Base-by-base conservation (phyloP, 1,284 basidiomycete species). In the Tilletia setariae region DNA sequence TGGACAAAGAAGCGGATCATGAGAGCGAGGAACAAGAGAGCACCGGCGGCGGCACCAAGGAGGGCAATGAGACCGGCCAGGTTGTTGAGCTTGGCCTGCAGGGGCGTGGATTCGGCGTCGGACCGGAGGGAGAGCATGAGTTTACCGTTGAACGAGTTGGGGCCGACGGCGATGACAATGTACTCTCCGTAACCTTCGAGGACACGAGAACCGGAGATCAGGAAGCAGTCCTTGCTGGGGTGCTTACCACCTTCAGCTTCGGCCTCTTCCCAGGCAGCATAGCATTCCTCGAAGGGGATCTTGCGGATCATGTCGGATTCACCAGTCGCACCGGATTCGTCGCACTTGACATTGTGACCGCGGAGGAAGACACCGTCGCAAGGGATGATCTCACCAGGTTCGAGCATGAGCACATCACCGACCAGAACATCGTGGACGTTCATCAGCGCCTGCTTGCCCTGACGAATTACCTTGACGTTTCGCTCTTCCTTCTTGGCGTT, bases 401-500 rank as follows among this genome's bases (percentile, higher is more conserved):
- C 94, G 43, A 98, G 83, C 47, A 93, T 85, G 23, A 92, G 91
- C 72, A 98, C 87, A 79, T 98, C 95, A 63, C 95, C 95, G 43
- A 98, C 96, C 49, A 97, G 88, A 21, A 98, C 88, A 70, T 97
- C 90, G 87, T 92, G 82, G 61, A 76, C 85, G 28, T 69, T 88
- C 89, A 85, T 90, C 90, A 83, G 94, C 87, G 81, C 94, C 91
- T 96, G 93, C 42, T 86, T 84, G 32, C 94, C 94, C 73, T 88
- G 87, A 13, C 96, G 91, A 69, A 97, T 90, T 66, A 93, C 91
- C 84, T 96, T 97, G 79, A 98, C 90, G 11, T 88, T 88, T 62
- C 95, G 91, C 77, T 96, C 93, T 69, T 98, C 96, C 84, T 96
- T 96, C 85, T 96, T 92, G 74, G 92, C 92, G 80, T 97, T 97